Base-by-base conservation (phyloP, 2,329 filamentous ascomycete species). In the Lecanicillium sp. region DNA sequence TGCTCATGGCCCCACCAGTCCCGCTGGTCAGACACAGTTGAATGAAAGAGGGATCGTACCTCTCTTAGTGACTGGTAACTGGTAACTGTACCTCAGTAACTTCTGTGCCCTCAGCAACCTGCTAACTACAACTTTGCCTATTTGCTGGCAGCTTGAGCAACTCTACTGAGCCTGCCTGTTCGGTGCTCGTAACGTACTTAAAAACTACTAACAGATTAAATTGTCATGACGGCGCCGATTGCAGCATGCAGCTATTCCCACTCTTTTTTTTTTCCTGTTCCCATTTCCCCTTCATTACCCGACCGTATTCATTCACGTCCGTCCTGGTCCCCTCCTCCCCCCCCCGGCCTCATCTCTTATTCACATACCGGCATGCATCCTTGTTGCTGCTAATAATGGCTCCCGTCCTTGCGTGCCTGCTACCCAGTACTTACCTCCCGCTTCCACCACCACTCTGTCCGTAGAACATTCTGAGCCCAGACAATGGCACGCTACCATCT, bases 1-100 rank as follows among this genome's bases (percentile, higher is more conserved):
- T 60, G 62, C 62, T 58, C 58, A 54, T 59, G 61, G 62, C 61
- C 60, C 63, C 63, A 65, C 61, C 56, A 57, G 60, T 58, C 63
- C 63, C 62, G 63, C 60, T 62, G 60, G 63, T 65, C 64, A 64
- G 61, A 62, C 63, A 63, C 63, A 62, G 64, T 60, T 65, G 57
- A 46, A 63, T 62, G 61, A 64, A 59, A 60, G 45, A 62, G 61
- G 62, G 55, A 63, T 66, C 63, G 63, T 58, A 63, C 64, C 62
- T n/a, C n/a, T n/a, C n/a, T n/a, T n/a, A n/a, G n/a, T n/a, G n/a
- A n/a, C n/a, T n/a, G 60, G 61, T 63, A 60, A 11, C 36, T 38
- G 4, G 36, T n/a, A 38, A 38, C 27, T 17, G 8, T 10, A 10
- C 17, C 33, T n/a, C n/a, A n/a, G n/a, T n/a, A n/a, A n/a, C n/a